phyloP scores from a whole-genome alignment of 78 protist genomes.

The Fonticula alba region DNA sequence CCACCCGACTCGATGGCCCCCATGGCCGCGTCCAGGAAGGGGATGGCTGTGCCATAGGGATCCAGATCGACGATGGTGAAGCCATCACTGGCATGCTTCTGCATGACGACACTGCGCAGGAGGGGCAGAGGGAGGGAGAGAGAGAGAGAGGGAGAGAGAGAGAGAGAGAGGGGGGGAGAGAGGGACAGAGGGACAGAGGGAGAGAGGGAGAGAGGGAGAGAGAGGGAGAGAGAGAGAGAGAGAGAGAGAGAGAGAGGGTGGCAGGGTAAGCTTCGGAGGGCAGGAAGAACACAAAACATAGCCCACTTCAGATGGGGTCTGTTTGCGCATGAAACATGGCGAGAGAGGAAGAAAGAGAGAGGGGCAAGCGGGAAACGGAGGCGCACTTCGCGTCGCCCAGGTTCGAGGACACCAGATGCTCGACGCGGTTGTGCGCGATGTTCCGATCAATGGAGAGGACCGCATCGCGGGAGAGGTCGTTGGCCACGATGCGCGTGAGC shows the following conservation, averaged over 20 bases:
- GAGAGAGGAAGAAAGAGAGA: background rate
- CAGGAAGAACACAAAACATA: background rate
- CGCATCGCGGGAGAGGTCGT: slow-evolving; percentile 71
- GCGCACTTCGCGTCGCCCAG: slow-evolving; percentile 32
- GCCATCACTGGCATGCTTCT: background rate
- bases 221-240: too few species aligned
- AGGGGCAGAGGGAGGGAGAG: too few species aligned
- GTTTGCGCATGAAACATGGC: background rate
- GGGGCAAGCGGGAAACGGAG: too few species aligned
- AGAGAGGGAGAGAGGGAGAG: too few species aligned
- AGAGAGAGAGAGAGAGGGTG: background rate
- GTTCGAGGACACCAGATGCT: slow-evolving; percentile 23
- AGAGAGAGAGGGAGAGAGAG: background rate
- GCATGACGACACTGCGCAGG: too few species aligned
- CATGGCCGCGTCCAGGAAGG: slow-evolving; percentile 85
- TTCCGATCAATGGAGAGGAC: slow-evolving; percentile 58
- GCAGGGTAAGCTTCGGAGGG: background rate
- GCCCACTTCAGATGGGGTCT: background rate
- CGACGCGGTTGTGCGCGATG: slow-evolving; percentile 38
- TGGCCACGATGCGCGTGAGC: slow-evolving; percentile 49
- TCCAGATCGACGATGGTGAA: slow-evolving; percentile 93
- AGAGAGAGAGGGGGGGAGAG: background rate
- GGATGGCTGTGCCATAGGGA: slow-evolving; percentile 95
- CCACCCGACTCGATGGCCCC: slow-evolving; percentile 63
- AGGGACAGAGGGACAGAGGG: too few species aligned